phyloP scores from a whole-genome alignment of 2,329 filamentous ascomycete genomes.

The Cytospora piceicola region DNA sequence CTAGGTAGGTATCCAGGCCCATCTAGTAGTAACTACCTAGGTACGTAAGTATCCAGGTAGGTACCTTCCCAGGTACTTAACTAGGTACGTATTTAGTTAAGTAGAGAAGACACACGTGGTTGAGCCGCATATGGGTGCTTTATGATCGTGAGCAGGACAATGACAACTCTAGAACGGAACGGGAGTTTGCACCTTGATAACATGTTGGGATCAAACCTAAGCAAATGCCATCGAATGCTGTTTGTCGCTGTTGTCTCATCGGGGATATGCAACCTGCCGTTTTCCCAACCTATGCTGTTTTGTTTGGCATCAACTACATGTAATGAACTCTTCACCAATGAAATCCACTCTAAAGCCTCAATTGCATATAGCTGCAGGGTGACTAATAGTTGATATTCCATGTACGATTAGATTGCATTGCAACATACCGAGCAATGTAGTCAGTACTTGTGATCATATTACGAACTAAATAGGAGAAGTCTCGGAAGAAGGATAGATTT shows the following conservation, averaged over 20 bases:
- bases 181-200: neutral
- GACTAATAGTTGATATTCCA: no score
- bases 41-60: neutral
- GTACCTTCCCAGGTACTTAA: neutral
- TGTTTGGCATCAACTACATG: neutral
- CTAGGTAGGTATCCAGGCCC: neutral
- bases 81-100: neutral
- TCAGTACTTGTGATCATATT: no score
- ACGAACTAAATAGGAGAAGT: no score
- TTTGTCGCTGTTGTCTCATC: neutral
- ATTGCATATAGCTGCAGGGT: neutral
- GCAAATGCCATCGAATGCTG: neutral
- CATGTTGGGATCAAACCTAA: neutral
- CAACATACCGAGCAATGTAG: no score
- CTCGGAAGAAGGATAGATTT: no score
- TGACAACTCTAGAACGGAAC: neutral
- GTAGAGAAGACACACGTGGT: neutral
- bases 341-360: neutral
- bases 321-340: neutral
- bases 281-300: neutral
- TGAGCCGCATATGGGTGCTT: neutral
- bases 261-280: constrained; percentile 10
- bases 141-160: neutral
- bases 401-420: no score
- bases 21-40: neutral